Evolutionary conservation across 2,329 filamentous ascomycete genomes (phyloP).

Genomic region (Fusarium agapanthi): DNA sequence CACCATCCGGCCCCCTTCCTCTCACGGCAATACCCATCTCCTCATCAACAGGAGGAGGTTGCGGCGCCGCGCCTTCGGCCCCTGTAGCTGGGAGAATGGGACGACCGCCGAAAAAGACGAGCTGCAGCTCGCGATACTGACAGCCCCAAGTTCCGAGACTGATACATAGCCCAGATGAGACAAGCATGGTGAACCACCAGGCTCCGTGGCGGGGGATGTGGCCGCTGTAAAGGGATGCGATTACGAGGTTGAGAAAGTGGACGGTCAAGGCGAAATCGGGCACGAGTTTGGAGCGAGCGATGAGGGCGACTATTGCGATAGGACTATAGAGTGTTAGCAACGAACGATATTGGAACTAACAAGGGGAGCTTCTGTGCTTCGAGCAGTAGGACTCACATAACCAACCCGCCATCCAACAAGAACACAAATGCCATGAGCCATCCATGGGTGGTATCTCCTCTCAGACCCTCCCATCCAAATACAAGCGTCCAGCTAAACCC

Average conservation of each 20-base stretch:
- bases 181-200: slow-evolving; percentile 79
- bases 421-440: slow-evolving; percentile 68
- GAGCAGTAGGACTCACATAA: slow-evolving; percentile 52
- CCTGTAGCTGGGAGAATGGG: slow-evolving; percentile 47
- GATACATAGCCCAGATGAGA: slow-evolving; percentile 56
- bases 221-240: slow-evolving; percentile 81
- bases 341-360: not conserved
- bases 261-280: slow-evolving; percentile 94
- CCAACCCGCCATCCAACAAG: slow-evolving; percentile 64
- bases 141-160: slow-evolving; percentile 88
- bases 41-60: slow-evolving; percentile 49
- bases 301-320: slow-evolving; percentile 81
- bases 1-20: slow-evolving; percentile 62
- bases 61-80: slow-evolving; percentile 22
- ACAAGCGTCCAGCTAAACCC: slow-evolving; percentile 63
- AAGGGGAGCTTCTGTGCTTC: not conserved
- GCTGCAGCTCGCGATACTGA: slow-evolving; percentile 86
- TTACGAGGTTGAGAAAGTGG: slow-evolving; percentile 81
- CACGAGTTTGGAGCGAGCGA: slow-evolving; percentile 91
- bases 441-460: slow-evolving; percentile 69
- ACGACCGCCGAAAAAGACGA: slow-evolving; percentile 83
- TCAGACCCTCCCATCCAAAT: slow-evolving; percentile 66
- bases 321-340: slow-evolving; percentile 63
- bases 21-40: slow-evolving; percentile 62
- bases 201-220: slow-evolving; percentile 79